phyloP scores from a whole-genome alignment of 106 monocot genomes.

The Dendrobium huoshanense region DNA sequence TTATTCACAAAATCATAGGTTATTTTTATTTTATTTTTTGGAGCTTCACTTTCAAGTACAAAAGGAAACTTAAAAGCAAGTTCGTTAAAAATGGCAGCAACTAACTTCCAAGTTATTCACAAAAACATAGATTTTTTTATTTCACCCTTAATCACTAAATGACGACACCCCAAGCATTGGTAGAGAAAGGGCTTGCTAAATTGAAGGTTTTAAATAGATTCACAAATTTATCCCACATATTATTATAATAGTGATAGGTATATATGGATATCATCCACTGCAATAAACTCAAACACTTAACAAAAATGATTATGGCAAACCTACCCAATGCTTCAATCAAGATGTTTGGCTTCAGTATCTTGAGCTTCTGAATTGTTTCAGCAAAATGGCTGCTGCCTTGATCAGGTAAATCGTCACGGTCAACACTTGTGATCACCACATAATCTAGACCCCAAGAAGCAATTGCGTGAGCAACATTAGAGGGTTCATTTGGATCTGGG shows the following conservation, averaged over 20 bases:
- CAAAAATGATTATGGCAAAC: conserved; percentile 10
- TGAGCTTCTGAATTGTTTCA: conserved; percentile 68
- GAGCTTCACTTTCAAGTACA: too few relatives aligned
- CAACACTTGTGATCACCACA: conserved; percentile 85
- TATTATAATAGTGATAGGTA: neutral
- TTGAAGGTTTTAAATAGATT: neutral
- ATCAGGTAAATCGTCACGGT: conserved; percentile 80
- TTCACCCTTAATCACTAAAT: neutral
- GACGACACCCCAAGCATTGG: neutral
- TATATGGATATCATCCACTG: neutral
- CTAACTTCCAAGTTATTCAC: neutral
- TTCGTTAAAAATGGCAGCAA: neutral
- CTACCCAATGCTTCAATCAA: conserved; percentile 83
- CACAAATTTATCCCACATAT: neutral
- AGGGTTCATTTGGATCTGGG: conserved; percentile 79
- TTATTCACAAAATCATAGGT: neutral
- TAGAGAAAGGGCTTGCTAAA: neutral
- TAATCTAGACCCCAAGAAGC: conserved; percentile 86
- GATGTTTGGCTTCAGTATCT: conserved; percentile 61
- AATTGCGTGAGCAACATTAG: conserved; percentile 82
- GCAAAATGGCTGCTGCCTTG: conserved; percentile 86
- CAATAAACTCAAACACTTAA: neutral
- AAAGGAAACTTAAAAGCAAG: too few relatives aligned
- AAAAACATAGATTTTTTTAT: neutral
- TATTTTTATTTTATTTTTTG: neutral